Conservation (phyloP, 148 eudicot species). For the Hydrangea macrophylla region DNA sequence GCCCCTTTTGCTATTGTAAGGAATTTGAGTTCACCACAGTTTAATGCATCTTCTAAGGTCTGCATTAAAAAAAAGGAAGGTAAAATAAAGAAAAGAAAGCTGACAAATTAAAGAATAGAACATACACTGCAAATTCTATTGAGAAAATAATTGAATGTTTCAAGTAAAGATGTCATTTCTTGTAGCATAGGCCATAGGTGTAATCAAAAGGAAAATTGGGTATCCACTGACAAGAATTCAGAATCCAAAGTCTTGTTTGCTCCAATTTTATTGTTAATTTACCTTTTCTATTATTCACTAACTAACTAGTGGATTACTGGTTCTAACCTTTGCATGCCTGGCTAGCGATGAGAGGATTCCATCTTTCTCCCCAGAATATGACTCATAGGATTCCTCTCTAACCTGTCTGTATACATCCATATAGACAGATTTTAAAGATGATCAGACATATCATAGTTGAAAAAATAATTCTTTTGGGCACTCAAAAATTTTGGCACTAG, state of each 20-base stretch:
- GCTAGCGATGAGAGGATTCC: conserved; percentile 86
- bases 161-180: neutral
- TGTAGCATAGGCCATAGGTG: neutral
- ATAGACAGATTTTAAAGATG: neutral
- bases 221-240: neutral
- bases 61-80: conserved; percentile 10
- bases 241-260: neutral
- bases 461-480: neutral
- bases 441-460: neutral
- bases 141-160: neutral
- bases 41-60: conserved; percentile 68
- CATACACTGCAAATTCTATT: neutral
- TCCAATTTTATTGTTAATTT: neutral
- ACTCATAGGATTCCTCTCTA: conserved; percentile 86
- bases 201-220: neutral
- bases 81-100: neutral
- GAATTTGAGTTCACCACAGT: too few relatives aligned
- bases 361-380: conserved; percentile 69
- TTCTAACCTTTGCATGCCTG: conserved; percentile 84
- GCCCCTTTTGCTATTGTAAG: too few relatives aligned
- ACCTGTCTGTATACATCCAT: conserved; percentile 45
- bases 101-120: neutral
- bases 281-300: neutral
- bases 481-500: neutral
- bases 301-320: neutral